These are phyloP conservation scores for Sporobolomyces pararoseus DNA, from an alignment of 768 basidiomycete species.

Conservation along the genomic window DNA sequence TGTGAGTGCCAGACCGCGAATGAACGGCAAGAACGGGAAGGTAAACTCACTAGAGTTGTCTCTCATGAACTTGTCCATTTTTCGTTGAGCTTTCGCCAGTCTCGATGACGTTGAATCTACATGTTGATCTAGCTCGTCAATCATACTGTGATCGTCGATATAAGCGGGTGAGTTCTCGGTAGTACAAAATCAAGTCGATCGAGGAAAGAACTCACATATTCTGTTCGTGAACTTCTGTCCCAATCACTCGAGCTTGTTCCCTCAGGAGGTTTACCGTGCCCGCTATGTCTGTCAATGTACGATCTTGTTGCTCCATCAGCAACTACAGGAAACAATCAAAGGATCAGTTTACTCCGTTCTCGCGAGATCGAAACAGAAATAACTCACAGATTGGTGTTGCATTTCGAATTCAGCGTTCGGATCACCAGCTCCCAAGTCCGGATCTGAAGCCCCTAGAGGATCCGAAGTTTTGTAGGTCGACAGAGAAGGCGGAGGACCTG, in stretches of 20 bases:
- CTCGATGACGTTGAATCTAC: constrained; percentile 68
- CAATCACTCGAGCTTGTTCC: constrained; percentile 91
- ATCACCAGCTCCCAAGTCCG: constrained; percentile 9
- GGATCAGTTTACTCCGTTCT: not conserved
- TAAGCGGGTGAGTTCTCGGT: too few species aligned
- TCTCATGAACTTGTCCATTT: constrained; percentile 73
- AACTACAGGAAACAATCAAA: constrained; percentile 54
- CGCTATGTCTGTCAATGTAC: constrained; percentile 77
- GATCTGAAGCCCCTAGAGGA: constrained; percentile 3
- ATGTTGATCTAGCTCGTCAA: constrained; percentile 69
- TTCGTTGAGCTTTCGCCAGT: constrained; percentile 62
- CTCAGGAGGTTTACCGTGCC: constrained; percentile 79
- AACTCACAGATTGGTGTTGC: constrained; percentile 64
- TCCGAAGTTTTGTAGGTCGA: too few species aligned
- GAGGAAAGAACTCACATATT: constrained; percentile 63
- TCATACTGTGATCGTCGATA: too few species aligned
- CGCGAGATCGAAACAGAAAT: constrained; percentile 41
- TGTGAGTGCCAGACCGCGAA: not conserved
- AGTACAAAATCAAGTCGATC: not conserved
- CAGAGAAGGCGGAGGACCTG: not conserved
- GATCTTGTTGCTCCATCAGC: constrained; percentile 82
- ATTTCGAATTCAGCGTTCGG: constrained; percentile 68
- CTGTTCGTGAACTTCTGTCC: constrained; percentile 84
- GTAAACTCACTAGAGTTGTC: constrained; percentile 70
- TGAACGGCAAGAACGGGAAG: too few species aligned